Percentiles rank a stretch among this genome's conserved stretches.
Conservation (phyloP, 805 yeast genomes). For the Metschnikowia koreensis region DNA sequence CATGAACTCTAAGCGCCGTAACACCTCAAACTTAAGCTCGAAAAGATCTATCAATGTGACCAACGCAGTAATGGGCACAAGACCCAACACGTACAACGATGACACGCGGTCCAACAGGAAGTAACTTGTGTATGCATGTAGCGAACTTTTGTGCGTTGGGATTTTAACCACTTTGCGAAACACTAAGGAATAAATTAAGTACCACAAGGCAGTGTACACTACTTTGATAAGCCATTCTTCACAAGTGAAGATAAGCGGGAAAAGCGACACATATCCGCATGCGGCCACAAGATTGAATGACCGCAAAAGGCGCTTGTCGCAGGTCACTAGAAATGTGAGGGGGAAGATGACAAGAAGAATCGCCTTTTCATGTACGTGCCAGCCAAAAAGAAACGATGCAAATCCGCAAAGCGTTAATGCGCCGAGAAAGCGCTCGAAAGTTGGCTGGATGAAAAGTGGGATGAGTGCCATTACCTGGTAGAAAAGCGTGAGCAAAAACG, state of each 20-base stretch:
- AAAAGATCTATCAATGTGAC: conserved; percentile 50
- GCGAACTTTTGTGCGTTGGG: conserved; percentile 35
- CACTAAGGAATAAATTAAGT: conserved; percentile 69
- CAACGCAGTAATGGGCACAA: conserved; percentile 58
- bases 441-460: conserved; percentile 69
- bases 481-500: conserved; percentile 79
- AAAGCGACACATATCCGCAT: conserved; percentile 82
- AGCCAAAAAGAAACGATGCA: conserved; percentile 90
- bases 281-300: conserved; percentile 70
- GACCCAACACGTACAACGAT: conserved; percentile 62
- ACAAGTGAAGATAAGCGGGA: conserved; percentile 80
- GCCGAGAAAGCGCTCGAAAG: conserved; percentile 76
- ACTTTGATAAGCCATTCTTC: conserved; percentile 78
- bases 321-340: conserved; percentile 68
- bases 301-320: conserved; percentile 67
- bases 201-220: conserved; percentile 80
- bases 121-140: conserved; percentile 8
- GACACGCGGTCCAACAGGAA: conserved; percentile 66
- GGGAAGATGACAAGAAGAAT: conserved; percentile 88
- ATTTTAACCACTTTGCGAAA: conserved; percentile 67
- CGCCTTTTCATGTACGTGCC: conserved; percentile 99
- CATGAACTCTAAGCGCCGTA: conserved; percentile 66
- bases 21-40: conserved; percentile 47
- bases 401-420: conserved; percentile 86
- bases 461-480: conserved; percentile 76